These are phyloP conservation scores for Thraustotheca clavata DNA, from an alignment of 352 stramenopile species.

Conservation along the genomic window DNA sequence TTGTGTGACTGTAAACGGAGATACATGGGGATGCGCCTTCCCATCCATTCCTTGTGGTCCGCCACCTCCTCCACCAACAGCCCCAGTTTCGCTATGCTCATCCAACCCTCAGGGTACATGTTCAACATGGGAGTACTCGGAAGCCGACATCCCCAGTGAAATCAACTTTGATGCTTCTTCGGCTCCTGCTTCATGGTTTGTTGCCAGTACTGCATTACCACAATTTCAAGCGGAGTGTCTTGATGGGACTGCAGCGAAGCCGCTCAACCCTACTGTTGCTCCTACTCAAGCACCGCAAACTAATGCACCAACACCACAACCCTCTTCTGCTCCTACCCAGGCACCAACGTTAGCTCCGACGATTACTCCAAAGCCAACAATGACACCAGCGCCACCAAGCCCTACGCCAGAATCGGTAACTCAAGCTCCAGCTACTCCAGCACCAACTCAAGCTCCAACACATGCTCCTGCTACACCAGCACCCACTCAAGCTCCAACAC, in stretches of 20 bases:
- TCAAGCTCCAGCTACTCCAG: slow-evolving; percentile 16
- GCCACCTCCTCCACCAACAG: neutral
- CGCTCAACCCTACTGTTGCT: neutral
- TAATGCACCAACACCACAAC: neutral
- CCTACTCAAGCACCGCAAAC: neutral
- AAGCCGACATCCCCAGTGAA: slow-evolving; percentile 8
- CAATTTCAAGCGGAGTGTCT: neutral
- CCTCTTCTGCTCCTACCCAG: slow-evolving; percentile 7
- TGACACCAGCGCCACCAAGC: slow-evolving; percentile 23
- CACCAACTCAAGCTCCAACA: slow-evolving; percentile 19
- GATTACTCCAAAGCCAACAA: slow-evolving; percentile 24
- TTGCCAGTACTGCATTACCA: neutral
- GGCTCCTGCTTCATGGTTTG: slow-evolving; percentile 2
- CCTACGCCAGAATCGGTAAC: slow-evolving; percentile 21
- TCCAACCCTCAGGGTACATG: neutral
- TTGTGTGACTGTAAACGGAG: slow-evolving; percentile 32
- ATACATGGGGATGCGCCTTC: slow-evolving; percentile 39
- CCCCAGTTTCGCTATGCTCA: neutral
- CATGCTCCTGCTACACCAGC: slow-evolving; percentile 15
- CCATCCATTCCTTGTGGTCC: slow-evolving; percentile 28
- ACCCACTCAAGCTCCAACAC: slow-evolving; percentile 6
- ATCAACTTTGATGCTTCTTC: neutral
- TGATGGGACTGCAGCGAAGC: neutral
- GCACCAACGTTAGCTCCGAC: neutral
- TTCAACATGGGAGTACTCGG: neutral